phyloP scores from a whole-genome alignment of 176 grass and related monocot genomes.

The Zizania latifolia region DNA sequence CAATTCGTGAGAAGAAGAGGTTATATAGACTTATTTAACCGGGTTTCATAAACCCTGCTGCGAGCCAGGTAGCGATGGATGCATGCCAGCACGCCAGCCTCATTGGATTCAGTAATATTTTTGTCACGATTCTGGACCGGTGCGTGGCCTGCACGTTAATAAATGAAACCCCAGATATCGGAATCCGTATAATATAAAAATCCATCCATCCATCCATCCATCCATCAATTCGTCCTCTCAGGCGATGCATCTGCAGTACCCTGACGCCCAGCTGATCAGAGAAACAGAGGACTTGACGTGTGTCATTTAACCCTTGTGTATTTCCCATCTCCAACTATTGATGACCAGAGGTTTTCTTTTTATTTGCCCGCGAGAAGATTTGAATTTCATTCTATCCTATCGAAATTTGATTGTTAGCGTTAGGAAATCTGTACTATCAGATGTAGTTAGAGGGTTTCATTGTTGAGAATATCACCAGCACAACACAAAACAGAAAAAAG shows the following conservation, averaged over 20 bases:
- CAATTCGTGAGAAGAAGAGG: background rate
- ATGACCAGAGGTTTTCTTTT: no score
- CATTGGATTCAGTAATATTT: slow-evolving; percentile 27
- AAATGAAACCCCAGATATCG: background rate
- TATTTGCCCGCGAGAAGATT: background rate
- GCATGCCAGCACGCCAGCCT: background rate
- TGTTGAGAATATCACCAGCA: no score
- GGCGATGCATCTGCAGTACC: background rate
- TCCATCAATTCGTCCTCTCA: background rate
- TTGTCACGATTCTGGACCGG: slow-evolving; percentile 1
- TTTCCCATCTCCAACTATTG: no score
- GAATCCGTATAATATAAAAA: background rate
- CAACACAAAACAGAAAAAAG: no score
- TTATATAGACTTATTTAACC: no score
- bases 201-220: background rate
- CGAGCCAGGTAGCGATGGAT: background rate
- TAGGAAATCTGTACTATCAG: no score
- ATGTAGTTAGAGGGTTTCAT: no score
- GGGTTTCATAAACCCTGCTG: no score
- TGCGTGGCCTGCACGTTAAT: background rate
- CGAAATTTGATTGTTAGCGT: no score
- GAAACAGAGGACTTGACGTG: background rate
- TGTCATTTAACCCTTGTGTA: no score
- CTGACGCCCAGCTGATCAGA: background rate
- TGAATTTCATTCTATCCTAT: background rate